Conservation (phyloP, 2,329 filamentous ascomycete genomes). For the Cordyceps militaris region DNA sequence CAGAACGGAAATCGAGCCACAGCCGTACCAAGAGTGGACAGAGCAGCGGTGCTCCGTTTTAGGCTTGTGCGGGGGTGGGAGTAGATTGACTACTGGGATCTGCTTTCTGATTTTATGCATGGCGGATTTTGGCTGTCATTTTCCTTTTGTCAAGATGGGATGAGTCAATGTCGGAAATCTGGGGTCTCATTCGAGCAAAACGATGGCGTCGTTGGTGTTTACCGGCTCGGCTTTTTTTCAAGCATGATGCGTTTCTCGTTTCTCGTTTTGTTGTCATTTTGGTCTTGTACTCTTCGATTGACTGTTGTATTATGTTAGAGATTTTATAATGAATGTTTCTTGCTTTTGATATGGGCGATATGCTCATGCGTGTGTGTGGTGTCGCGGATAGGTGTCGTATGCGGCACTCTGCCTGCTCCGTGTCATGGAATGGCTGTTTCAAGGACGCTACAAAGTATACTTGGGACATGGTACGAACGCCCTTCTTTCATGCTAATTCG, state of each 20-base stretch:
- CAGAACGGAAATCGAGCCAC: constrained; percentile 41
- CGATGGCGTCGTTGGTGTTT: constrained; percentile 15
- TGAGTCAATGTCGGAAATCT: constrained; percentile 11
- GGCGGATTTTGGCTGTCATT: constrained; percentile 16
- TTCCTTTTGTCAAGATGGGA: constrained; percentile 13
- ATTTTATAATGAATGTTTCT: constrained; percentile 12
- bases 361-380: background rate
- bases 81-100: background rate
- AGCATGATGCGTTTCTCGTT: constrained; percentile 7
- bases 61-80: constrained; percentile 8
- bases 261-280: background rate
- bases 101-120: constrained; percentile 4
- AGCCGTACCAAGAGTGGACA: constrained; percentile 48
- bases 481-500: background rate
- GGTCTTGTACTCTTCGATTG: background rate
- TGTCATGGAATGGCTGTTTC: background rate
- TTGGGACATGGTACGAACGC: background rate
- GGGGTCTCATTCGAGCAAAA: constrained; percentile 7
- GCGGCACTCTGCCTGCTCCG: background rate
- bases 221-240: constrained; percentile 14
- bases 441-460: background rate
- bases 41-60: constrained; percentile 20
- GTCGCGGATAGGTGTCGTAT: background rate
- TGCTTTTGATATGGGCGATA: background rate
- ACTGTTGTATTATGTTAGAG: constrained; percentile 13